Percentiles rank a stretch among this genome's conserved stretches.
phyloP scores from a whole-genome alignment of 331 rosid genomes.

The Quercus lobata region DNA sequence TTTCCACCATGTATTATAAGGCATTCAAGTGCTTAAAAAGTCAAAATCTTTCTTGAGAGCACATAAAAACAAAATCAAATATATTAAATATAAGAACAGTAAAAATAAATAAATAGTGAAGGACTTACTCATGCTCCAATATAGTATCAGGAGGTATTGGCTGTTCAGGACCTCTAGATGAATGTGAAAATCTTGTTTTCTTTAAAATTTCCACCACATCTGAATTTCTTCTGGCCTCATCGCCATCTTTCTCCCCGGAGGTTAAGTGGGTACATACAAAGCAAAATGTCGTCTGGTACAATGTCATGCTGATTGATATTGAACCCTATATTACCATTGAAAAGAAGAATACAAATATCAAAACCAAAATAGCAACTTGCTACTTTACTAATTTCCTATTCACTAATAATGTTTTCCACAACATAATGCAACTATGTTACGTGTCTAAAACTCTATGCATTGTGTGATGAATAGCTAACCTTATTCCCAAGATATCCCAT shows the following conservation, averaged over 20 bases:
- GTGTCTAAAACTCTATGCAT: too few species aligned
- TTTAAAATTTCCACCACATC: constrained; percentile 74
- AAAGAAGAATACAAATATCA: too few species aligned
- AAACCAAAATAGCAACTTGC: not conserved
- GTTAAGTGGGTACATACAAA: constrained; percentile 91
- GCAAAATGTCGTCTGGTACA: constrained; percentile 62
- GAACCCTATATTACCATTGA: constrained; percentile 62
- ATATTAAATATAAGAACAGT: not conserved
- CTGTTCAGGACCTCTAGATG: constrained; percentile 23
- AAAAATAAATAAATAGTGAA: not conserved
- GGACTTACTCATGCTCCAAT: constrained; percentile 72
- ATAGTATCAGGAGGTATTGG: constrained; percentile 48
- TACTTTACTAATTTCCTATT: not conserved
- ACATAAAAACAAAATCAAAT: not conserved
- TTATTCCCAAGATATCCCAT: constrained; percentile 96
- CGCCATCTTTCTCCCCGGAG: constrained; percentile 90
- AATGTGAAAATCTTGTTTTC: constrained; percentile 63
- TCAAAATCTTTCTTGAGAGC: not conserved
- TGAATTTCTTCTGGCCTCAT: constrained; percentile 67
- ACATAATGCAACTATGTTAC: not conserved
- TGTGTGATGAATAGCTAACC: constrained; percentile 31
- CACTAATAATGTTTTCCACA: not conserved
- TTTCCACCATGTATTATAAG: too few species aligned
- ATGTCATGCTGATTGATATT: constrained; percentile 80
- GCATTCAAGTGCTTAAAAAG: not conserved